These are phyloP conservation scores for Dissophora globulifera DNA, from an alignment of 192 early-diverging fungal species.

Conservation along the genomic window DNA sequence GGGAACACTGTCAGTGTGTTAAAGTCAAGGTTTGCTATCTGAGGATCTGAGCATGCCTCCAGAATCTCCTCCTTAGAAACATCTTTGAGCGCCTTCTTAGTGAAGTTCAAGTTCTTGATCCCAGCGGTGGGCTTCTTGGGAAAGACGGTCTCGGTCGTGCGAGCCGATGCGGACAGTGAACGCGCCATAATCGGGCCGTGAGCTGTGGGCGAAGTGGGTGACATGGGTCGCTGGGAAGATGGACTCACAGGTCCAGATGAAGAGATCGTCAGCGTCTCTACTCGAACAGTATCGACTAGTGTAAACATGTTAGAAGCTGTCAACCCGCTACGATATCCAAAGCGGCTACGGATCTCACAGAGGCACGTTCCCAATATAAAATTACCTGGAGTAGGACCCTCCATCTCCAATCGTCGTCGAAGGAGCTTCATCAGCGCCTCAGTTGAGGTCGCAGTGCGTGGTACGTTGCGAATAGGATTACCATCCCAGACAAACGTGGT, in stretches of 20 bases:
- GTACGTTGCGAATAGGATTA: conserved; percentile 58
- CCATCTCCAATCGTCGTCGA: conserved; percentile 43
- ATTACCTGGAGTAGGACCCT: conserved; percentile 31
- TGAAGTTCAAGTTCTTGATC: conserved; percentile 52
- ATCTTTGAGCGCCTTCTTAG: conserved; percentile 52
- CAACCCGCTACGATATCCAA: too few species aligned
- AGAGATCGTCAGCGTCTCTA: conserved; percentile 38
- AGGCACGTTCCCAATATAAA: not conserved
- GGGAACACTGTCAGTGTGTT: conserved; percentile 47
- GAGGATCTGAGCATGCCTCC: conserved; percentile 33
- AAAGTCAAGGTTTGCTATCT: conserved; percentile 36
- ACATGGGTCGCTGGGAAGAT: not conserved
- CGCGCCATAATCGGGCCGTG: conserved; percentile 4
- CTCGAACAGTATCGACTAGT: conserved; percentile 31
- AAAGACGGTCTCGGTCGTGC: not conserved
- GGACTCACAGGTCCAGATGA: not conserved
- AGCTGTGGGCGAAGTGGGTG: not conserved
- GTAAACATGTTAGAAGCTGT: not conserved
- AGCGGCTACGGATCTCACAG: too few species aligned
- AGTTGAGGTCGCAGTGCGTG: conserved; percentile 47
- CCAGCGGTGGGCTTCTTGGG: conserved; percentile 16
- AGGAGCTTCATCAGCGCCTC: conserved; percentile 56
- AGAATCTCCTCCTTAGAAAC: conserved; percentile 41
- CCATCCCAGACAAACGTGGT: conserved; percentile 61
- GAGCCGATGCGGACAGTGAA: not conserved